Evolutionary conservation across 768 basidiomycete species (phyloP).

Genomic region (Rhodotorula diobovata): DNA sequence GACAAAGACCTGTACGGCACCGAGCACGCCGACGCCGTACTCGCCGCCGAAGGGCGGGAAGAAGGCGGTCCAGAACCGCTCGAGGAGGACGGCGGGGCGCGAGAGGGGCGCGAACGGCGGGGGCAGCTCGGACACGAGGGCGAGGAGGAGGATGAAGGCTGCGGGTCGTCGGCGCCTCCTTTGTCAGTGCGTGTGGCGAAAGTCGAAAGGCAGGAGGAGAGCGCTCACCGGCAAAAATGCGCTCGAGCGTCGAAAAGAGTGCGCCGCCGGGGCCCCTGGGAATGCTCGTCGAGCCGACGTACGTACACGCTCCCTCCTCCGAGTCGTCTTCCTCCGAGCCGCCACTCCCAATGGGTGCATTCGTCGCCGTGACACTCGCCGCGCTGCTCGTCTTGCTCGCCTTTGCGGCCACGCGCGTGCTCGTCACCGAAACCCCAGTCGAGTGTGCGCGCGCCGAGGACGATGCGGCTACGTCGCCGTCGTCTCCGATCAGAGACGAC

Average conservation of each 20-base stretch:
- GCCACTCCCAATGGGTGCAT: no score
- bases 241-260: constrained; percentile 30
- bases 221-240: constrained; percentile 24
- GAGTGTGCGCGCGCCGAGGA: not conserved
- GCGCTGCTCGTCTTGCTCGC: not conserved
- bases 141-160: constrained; percentile 24
- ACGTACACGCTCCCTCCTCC: not conserved
- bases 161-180: not conserved
- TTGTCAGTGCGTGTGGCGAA: not conserved
- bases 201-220: not conserved
- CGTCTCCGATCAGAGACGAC: not conserved
- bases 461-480: not conserved
- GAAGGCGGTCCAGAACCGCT: constrained; percentile 21
- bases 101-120: constrained; percentile 6
- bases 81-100: not conserved
- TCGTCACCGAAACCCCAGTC: not conserved
- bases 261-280: constrained; percentile 26
- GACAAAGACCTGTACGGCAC: constrained; percentile 24
- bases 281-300: constrained; percentile 22
- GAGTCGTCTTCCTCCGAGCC: fast-evolving
- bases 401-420: no score
- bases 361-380: constrained; percentile 2
- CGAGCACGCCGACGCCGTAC: constrained; percentile 28
- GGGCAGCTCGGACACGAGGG: constrained; percentile 27
- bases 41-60: constrained; percentile 31